Evolutionary conservation across 2,329 filamentous ascomycete genomes (phyloP), one percentile per base, ranked within the genome.

Genomic region (Hymenoscyphus infarciens): DNA sequence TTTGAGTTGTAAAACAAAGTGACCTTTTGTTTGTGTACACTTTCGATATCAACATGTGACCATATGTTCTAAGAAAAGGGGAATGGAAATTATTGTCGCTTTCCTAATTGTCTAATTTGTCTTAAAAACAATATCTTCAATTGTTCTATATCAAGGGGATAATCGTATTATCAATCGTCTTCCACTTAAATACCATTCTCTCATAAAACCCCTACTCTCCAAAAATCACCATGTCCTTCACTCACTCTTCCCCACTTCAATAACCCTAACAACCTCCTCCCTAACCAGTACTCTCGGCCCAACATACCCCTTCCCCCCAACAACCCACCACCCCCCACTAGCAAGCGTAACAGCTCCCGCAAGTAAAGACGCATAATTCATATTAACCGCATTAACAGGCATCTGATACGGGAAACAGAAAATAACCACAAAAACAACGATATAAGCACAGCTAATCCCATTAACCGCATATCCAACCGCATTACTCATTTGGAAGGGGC

Each of bases 361-460:
- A 25, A 82, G 80, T 19, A 81, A 62, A 16, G 73, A 77, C 8
- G 76, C 70, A 58, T 81, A 86, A 70, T 86, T 86, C 83, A 86
- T 86, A 49, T 74, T 80, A 11, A 72, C 68, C 0, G 77, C 77
- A 1, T 73, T 72, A 0, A 78, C 78, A 0, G 83, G 83, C 25
- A 81, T 61, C 0, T 77, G 69, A 58, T 77, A 78, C 0, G 83
- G 82, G 69, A 85, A 89, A 70, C 83, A 87, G 71, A 86, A 89
- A 42, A 89, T 84, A 8, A 89, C 81, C 3, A 84, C 80, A 73
- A 85, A 88, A 0, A 81, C 80, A 2, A 81, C 63, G 66, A 89
- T 86, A 70, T 88, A 89, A 0, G 75, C 71, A 66, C 83, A 82
- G 0, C 82, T 78, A 0, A 84, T 67, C 2, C 76, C 74, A 38